A percentile compares a stretch with the other conserved stretches of the same genome.
Conservation (phyloP, 2,329 filamentous ascomycete genomes). For the Phaeosphaeria sp. region DNA sequence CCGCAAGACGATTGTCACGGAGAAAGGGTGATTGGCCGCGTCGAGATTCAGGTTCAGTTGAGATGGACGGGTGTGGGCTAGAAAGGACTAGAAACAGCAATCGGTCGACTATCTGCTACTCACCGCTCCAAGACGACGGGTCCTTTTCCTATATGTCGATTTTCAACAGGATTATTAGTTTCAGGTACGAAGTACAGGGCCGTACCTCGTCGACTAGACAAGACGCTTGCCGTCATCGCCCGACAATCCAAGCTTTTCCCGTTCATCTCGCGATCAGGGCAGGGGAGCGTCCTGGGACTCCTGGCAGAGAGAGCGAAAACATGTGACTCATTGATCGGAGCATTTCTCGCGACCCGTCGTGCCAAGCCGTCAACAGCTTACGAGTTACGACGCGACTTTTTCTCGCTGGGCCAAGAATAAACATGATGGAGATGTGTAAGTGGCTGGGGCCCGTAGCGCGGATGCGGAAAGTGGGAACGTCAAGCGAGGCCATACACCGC, state of each 20-base stretch:
- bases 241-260: slow-evolving; percentile 12
- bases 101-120: neutral
- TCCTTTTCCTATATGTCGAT: neutral
- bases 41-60: slow-evolving; percentile 19
- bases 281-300: no score
- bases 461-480: slow-evolving; percentile 27
- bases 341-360: slow-evolving; percentile 18
- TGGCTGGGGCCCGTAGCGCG: slow-evolving; percentile 25
- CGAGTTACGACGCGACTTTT: slow-evolving; percentile 6
- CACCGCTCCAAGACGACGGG: slow-evolving; percentile 17
- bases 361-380: slow-evolving; percentile 26
- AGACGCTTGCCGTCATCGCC: slow-evolving; percentile 27
- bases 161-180: neutral
- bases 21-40: neutral
- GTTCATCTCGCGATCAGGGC: slow-evolving; percentile 14
- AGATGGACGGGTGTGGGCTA: neutral
- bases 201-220: slow-evolving; percentile 7
- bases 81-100: slow-evolving; percentile 1
- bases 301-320: slow-evolving; percentile 10
- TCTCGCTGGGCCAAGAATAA: slow-evolving; percentile 25
- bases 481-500: slow-evolving; percentile 33
- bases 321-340: slow-evolving; percentile 23
- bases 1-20: slow-evolving; percentile 25
- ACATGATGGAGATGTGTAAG: slow-evolving; percentile 16
- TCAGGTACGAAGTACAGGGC: neutral